Percentiles rank a stretch among this genome's conserved stretches.
Conservation (phyloP, 1,284 basidiomycete species). For the Malassezia yamatoensis region DNA sequence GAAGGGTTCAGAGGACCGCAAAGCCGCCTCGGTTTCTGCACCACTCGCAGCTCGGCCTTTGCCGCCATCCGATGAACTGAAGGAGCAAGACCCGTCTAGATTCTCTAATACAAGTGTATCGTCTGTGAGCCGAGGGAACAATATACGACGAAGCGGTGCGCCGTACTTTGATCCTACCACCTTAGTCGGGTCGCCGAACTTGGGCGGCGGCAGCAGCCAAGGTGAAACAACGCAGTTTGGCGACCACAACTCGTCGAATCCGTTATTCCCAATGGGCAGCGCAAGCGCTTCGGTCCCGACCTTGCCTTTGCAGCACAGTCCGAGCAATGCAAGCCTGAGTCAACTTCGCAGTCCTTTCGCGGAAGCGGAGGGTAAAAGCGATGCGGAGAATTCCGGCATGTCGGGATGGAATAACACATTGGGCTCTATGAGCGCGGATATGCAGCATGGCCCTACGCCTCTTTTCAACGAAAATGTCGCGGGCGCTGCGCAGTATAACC, state of each 20-base stretch:
- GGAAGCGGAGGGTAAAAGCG: neutral
- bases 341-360: neutral
- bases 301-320: neutral
- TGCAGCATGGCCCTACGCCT: neutral
- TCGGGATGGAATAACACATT: too few species aligned
- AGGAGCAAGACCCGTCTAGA: neutral
- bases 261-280: neutral
- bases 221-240: neutral
- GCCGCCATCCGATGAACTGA: neutral
- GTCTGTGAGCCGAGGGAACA: neutral
- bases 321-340: neutral
- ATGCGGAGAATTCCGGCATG: neutral
- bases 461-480: too few species aligned
- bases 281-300: neutral
- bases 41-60: neutral
- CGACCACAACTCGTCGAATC: neutral
- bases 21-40: conserved; percentile 3
- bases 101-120: neutral
- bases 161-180: neutral
- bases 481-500: too few species aligned
- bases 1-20: neutral
- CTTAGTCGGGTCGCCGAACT: neutral
- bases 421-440: too few species aligned
- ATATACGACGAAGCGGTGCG: neutral
- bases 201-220: neutral